phyloP scores from a whole-genome alignment of 2,329 filamentous ascomycete genomes.

The Exutisphaerella laricina region DNA sequence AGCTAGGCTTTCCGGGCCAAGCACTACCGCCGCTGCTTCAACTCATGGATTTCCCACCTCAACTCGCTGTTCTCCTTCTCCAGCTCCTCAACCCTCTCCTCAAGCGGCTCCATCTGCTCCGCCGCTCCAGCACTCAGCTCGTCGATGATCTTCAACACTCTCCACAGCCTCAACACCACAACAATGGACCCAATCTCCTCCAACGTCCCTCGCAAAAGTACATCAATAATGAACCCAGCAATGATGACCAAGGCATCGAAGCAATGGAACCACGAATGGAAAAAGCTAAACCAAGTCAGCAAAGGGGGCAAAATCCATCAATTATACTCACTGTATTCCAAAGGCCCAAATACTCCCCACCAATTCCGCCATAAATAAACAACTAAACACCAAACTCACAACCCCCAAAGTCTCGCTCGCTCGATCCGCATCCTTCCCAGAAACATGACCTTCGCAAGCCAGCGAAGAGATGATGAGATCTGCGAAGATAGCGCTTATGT shows the following conservation, averaged over 20 bases:
- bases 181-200: conserved; percentile 63
- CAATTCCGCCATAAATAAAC: conserved; percentile 61
- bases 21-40: not conserved
- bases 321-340: conserved; percentile 35
- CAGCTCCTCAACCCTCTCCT: conserved; percentile 48
- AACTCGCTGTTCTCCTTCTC: conserved; percentile 41
- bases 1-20: no score
- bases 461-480: conserved; percentile 49
- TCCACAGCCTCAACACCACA: conserved; percentile 61
- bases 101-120: conserved; percentile 56
- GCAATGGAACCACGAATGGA: conserved; percentile 50
- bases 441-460: conserved; percentile 40
- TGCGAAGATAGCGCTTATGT: conserved; percentile 49
- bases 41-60: not conserved
- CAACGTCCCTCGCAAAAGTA: conserved; percentile 54
- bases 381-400: conserved; percentile 55
- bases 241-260: conserved; percentile 61
- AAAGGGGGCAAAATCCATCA: conserved; percentile 18
- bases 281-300: conserved; percentile 25
- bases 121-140: conserved; percentile 59
- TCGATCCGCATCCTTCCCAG: conserved; percentile 23
- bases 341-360: conserved; percentile 56
- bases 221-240: conserved; percentile 56
- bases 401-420: conserved; percentile 45
- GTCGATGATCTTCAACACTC: conserved; percentile 65